Percentiles rank a stretch among this genome's conserved stretches.
Evolutionary conservation across 108 stramenopile genomes (phyloP).

Genomic region (Epipyxis sp.): DNA sequence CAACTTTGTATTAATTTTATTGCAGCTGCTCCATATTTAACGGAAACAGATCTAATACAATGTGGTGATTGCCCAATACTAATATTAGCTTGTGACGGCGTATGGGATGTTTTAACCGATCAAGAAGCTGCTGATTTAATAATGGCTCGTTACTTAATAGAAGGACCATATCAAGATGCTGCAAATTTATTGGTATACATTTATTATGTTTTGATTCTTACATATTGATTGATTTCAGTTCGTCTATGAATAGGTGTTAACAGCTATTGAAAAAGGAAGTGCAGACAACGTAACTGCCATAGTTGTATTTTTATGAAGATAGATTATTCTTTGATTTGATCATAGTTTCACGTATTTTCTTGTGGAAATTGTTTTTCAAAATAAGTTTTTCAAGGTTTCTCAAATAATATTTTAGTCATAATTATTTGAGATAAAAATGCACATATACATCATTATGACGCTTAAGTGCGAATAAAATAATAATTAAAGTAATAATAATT

Average conservation of each 20-base stretch:
- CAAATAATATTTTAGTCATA: too few species aligned
- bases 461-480: too few species aligned
- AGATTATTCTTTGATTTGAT: neutral
- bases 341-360: too few species aligned
- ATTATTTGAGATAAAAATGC: too few species aligned
- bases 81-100: conserved; percentile 61
- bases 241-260: conserved; percentile 23
- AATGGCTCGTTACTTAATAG: neutral
- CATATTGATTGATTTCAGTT: neutral
- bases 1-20: neutral
- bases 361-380: too few species aligned
- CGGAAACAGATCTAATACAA: neutral
- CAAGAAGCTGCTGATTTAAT: conserved; percentile 30
- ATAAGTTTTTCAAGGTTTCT: too few species aligned
- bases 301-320: conserved; percentile 45
- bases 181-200: conserved; percentile 5
- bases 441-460: too few species aligned
- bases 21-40: conserved; percentile 7
- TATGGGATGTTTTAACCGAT: conserved; percentile 60
- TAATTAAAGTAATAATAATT: too few species aligned
- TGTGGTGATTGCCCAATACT: conserved; percentile 34
- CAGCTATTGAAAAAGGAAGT: conserved; percentile 34
- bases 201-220: neutral
- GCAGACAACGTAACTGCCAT: conserved; percentile 58
- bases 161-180: conserved; percentile 11